Evolutionary conservation across 257 asterid species (phyloP), one percentile per base, ranked within the genome.

Genomic region (Petrea volubilis): DNA sequence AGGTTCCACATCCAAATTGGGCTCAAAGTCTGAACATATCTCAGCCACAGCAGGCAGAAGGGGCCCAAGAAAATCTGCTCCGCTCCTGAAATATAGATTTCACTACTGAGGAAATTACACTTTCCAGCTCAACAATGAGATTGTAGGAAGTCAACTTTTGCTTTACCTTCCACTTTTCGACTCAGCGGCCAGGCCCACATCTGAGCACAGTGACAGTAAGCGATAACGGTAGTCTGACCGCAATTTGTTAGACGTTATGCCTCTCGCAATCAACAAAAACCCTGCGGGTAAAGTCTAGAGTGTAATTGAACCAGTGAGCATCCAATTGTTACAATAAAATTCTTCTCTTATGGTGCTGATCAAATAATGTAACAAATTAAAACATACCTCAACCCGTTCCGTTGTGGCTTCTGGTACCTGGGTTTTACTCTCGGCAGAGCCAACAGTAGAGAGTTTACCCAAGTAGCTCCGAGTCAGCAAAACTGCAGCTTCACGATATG

Each of bases 281-380:
- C 98, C 99, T 83, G 99, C 95, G 77, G 99, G 98, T 73, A 95
- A 89, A 60, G 99, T 95, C 99, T 95, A 90, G 82, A 91, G 87
- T 79, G 90, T 80, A 82, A 84, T 84, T 84, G 90, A 88, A 88
- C 79, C 75, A 74, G 94, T 95, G 84, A 92, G 98, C 77, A 82
- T 66, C 80, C 82, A 76, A 70, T 77, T 79, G 78, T 61, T 62
- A 58, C 17, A 55, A 70, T 10, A 65, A 74, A 73, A 61, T 36
- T 53, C 41, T 67, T 67, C 34, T 61, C 60, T 51, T 63, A 64
- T 44, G 24, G 64, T 60, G 72, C 58, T 25, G 43, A 72, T 61
- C 51, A 72, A 51, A 36, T 59, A 70, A 29, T 36, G 31, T 24
- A 57, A 61, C 63, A 67, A 53, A 38, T 65, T 4, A 61, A 69